A percentile compares a stretch with the other conserved stretches of the same genome.
These are phyloP conservation scores for Apiospora rasikravindrae DNA, from an alignment of 2,329 filamentous ascomycete genomes.

Conservation along the genomic window DNA sequence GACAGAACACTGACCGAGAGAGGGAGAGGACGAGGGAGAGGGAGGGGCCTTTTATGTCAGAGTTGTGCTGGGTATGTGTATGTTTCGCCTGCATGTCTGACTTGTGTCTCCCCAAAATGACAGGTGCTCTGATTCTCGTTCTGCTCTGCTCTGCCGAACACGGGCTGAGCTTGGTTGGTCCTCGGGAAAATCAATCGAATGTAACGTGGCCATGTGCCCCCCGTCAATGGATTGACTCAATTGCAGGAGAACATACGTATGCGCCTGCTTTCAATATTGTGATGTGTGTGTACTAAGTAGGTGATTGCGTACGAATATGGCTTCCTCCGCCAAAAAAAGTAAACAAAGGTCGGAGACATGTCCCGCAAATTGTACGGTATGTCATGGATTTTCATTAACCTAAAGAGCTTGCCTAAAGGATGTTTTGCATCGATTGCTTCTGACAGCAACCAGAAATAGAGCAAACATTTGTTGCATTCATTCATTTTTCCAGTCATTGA, in stretches of 20 bases:
- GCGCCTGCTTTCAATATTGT: neutral
- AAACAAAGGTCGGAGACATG: slow-evolving; percentile 8
- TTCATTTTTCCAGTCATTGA: too few relatives aligned
- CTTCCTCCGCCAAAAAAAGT: neutral
- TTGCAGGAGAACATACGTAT: neutral
- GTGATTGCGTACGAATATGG: neutral
- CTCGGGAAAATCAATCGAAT: slow-evolving; percentile 12
- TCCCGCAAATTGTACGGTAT: neutral
- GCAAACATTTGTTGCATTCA: too few relatives aligned
- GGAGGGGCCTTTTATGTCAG: neutral
- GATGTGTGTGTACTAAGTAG: neutral
- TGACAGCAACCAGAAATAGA: neutral
- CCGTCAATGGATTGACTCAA: neutral
- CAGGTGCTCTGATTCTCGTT: neutral
- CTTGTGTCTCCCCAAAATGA: neutral
- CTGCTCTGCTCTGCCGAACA: neutral
- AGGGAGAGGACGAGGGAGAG: too few relatives aligned
- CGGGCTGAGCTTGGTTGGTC: neutral
- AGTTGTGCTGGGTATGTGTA: neutral
- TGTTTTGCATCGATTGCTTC: neutral
- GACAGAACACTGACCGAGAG: neutral
- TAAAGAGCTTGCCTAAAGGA: neutral
- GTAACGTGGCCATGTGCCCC: slow-evolving; percentile 11
- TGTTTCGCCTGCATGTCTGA: slow-evolving; percentile 1
- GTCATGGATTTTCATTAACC: slow-evolving; percentile 1